Base-by-base conservation (phyloP, 331 rosid species). In the Malus hybrid region DNA sequence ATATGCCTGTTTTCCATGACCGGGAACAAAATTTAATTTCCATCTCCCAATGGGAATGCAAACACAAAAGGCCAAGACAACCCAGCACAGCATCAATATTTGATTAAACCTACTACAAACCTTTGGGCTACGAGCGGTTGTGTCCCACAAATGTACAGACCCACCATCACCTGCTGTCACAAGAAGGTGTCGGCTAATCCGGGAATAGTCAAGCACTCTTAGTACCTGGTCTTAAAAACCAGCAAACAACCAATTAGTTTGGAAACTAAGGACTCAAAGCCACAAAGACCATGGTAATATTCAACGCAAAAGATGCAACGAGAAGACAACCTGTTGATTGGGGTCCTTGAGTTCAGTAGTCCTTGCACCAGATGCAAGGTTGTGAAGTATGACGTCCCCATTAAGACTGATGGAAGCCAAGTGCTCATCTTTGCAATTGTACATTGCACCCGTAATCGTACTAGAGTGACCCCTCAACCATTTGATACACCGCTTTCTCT, bases 131-230 rank as follows among this genome's bases (percentile, higher is more conserved):
- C 97, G 93, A 29, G 97, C 96, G 61, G 97, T 95, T 55, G 97
- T 87, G 85, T 95, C 99, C 99, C 99, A 95, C 85, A 95, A 83
- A 88, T 92, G 99, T 33, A 90, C 86, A 5, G 96, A 89, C 69
- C 99, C 99, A 67, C 90, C 97, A 70, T 95, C 99, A 83, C 99
- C 99, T 72, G 99, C 97, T 50, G 97, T 95, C 82, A 84, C 92
- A 66, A 92, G 87, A 68, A 95, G 97, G 85, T 95, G 97, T 69
- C 97, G 85, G 84, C 97, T 95, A 75, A 85, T 84, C 78, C 92
- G 96, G 24, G 99, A 95, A 88, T 95, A 95, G 82, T 92, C 99
- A 77, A 95, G 97, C 83, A 90, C 97, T 91, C 96, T 90, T 84
- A 95, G 79, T 80, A 95, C 93, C 99, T 95, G 96, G 83, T 92